Conservation (phyloP, 176 grass and related monocot species). For the Cenchrus fungigraminus region DNA sequence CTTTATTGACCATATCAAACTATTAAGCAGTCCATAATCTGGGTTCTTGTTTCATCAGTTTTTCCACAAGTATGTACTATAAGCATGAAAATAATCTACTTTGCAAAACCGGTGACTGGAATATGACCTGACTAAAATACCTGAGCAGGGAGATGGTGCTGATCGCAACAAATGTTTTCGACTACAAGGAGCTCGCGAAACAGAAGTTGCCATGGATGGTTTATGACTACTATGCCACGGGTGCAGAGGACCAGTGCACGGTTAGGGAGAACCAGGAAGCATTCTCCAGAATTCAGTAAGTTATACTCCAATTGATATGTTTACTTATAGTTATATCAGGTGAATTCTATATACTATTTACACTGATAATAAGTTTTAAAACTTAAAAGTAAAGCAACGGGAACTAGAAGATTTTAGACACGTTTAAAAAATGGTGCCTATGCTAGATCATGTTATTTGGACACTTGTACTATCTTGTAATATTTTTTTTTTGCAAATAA, state of each 20-base stretch:
- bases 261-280: conserved; percentile 82
- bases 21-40: neutral
- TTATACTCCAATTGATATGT: conserved; percentile 31
- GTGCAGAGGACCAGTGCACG: conserved; percentile 90
- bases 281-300: conserved; percentile 87
- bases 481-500: neutral
- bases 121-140: neutral
- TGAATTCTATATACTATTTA: neutral
- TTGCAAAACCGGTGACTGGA: neutral
- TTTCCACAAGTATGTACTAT: neutral
- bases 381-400: neutral
- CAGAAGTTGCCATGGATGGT: conserved; percentile 87
- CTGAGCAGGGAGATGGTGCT: conserved; percentile 52
- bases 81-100: neutral
- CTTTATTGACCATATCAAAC: neutral
- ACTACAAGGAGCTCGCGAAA: conserved; percentile 74
- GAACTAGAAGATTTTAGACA: neutral
- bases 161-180: conserved; percentile 71
- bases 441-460: neutral
- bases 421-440: neutral
- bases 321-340: neutral
- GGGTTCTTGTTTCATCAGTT: neutral
- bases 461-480: neutral
- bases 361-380: neutral
- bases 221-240: conserved; percentile 79